These are phyloP conservation scores for Nigrospora oryzae DNA, from an alignment of 2,329 filamentous ascomycete genomes.

Conservation along the genomic window DNA sequence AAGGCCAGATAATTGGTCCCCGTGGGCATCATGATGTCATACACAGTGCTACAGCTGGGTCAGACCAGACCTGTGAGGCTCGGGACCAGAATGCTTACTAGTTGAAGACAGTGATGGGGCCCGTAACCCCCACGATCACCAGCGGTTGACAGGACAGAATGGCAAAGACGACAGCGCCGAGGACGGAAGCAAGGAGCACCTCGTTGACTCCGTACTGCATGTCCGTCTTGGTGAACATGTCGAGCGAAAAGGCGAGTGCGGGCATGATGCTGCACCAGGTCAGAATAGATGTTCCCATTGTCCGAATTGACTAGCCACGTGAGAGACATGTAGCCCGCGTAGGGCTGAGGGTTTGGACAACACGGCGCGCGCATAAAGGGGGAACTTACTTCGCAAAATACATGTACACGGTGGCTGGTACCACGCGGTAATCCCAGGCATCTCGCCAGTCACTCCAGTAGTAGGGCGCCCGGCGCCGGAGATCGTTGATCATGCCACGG, in stretches of 20 bases:
- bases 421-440: slow-evolving; percentile 83
- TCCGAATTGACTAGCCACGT: neutral
- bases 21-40: slow-evolving; percentile 72
- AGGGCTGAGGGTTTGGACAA: too few species aligned
- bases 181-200: slow-evolving; percentile 75
- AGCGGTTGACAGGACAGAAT: slow-evolving; percentile 75
- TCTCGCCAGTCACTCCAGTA: slow-evolving; percentile 79
- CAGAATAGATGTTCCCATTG: too few species aligned
- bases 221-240: slow-evolving; percentile 86
- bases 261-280: slow-evolving; percentile 61
- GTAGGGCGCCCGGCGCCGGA: slow-evolving; percentile 65
- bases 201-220: slow-evolving; percentile 87
- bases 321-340: too few species aligned
- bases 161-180: slow-evolving; percentile 75
- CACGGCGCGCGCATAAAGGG: neutral
- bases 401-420: slow-evolving; percentile 86
- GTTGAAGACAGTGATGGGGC: slow-evolving; percentile 88
- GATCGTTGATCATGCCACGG: slow-evolving; percentile 71
- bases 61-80: neutral
- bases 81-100: slow-evolving; percentile 42
- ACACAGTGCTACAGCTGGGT: slow-evolving; percentile 55
- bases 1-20: slow-evolving; percentile 80
- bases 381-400: slow-evolving; percentile 77
- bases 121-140: slow-evolving; percentile 85
- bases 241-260: slow-evolving; percentile 79